Evolutionary conservation across 2,329 filamentous ascomycete species (phyloP), one percentile per base, ranked within the genome.

Genomic region (Trichoderma asperellum): DNA sequence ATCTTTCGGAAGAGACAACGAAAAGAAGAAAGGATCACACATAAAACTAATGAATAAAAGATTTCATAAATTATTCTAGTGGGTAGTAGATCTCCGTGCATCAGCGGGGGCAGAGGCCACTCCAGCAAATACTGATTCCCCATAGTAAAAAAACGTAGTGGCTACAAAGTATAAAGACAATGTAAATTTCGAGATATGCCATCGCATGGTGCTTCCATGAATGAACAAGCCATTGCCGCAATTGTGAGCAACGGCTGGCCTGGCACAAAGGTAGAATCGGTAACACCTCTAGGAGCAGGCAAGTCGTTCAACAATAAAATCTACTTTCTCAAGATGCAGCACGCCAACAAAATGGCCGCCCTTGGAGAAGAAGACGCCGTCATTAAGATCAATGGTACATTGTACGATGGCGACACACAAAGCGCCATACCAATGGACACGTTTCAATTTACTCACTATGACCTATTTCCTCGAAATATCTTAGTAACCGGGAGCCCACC

Each of bases 261-360:
- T 4, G 57, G 56, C 1, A 56, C 58, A 10, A 58, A 60, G n/a
- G 43, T 74, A 1, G 5, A 68, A 7, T 71, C 70, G 0, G 55
- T 70, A 12, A 43, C 16, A 0, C 71, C 70, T 12, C 70, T 74
- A n/a, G 47, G 63, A 2, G 63, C 57, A 2, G 71, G 71, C 5
- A 64, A 69, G 14, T 73, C 73, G 2, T 75, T 72, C 68, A 75
- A 74, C 70, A 75, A 74, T 35, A 71, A 72, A 32, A 65, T 75
- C 32, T 75, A 74, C 56, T 71, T 74, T 60, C 35, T 75, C 21
- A 67, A 53, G 12, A 55, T 73, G 10, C 40, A 40, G 24, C 70
- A 37, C n/a, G 27, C 57, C 18, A 21, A 34, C 34, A 21, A 49
- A 47, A 43, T 40, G n/a, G 24, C 29, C 7, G 16, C 34, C 8